Base-by-base conservation (phyloP, 768 basidiomycete species). In the Amanita pallidorosea region DNA sequence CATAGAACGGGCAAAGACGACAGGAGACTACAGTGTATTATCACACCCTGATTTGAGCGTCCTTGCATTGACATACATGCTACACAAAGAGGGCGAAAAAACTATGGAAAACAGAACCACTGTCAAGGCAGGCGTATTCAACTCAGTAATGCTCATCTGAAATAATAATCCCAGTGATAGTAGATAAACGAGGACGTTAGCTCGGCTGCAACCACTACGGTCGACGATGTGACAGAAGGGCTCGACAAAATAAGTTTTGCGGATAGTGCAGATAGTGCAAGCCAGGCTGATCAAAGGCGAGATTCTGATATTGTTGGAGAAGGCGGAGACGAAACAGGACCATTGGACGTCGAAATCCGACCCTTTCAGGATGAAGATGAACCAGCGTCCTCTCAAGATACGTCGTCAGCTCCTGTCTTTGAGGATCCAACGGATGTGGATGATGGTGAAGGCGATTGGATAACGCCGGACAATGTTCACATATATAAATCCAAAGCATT, bases 381-480 rank as follows among this genome's bases (percentile, higher is more conserved):
- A 45, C 45, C 3, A 17, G 65, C 34, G 35, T 44, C 62, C 23
- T 58, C 55, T 49, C 44, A 57, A 54, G 37, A 29, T 22, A n/a
- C n/a, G 7, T 56, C 62, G 25, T 57, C 61, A 34, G 57, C 60
- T 29, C 72, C 74, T 1, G 56, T 88, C 9, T 88, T 79, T 56
- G 87, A 87, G 18, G 87, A 89, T 62, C 85, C 85, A 1, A 83
- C 81, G 0, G 81, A 83, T 53, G 74, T 77, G 17, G 88, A 90
- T 54, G 88, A 90, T 55, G 87, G 83, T 12, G 87, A 86, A 63
- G 92, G 91, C 7, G 93, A 94, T 62, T 99, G 96, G 96, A 96
- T 99, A 64, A 99, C 93, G 12, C 93, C 90, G 0, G 70, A 76
- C 47, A 99, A 96, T 61, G 83, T 92, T 53, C 77, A 71, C 7